Conservation (phyloP, 176 grass and related monocot genomes). For the Ensete glaucum region DNA sequence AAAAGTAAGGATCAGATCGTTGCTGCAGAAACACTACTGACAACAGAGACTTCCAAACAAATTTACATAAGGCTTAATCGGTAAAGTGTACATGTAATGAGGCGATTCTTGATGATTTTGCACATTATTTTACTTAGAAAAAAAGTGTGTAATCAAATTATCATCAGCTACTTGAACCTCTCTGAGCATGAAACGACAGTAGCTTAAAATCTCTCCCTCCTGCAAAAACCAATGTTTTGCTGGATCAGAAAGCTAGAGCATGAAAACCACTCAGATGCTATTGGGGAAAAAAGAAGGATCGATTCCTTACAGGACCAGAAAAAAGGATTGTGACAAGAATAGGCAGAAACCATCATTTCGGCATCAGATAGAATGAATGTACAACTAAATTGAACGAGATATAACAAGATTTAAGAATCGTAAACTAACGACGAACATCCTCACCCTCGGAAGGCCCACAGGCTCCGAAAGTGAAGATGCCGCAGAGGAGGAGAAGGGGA, state of each 20-base stretch:
- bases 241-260: not conserved
- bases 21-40: too few relatives aligned
- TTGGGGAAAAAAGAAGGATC: not conserved
- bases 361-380: not conserved
- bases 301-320: not conserved
- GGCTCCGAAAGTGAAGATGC: not conserved
- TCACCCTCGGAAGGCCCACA: not conserved
- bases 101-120: too few relatives aligned
- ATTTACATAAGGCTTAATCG: not conserved
- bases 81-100: too few relatives aligned
- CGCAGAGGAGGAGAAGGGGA: not conserved
- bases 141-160: not conserved
- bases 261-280: not conserved
- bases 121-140: too few relatives aligned
- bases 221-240: not conserved
- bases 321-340: not conserved
- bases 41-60: too few relatives aligned
- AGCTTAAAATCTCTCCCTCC: conserved; percentile 10
- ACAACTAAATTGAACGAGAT: not conserved
- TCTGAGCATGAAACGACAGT: not conserved
- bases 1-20: too few relatives aligned
- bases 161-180: not conserved
- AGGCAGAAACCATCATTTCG: not conserved
- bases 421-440: not conserved
- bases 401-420: not conserved